phyloP scores from a whole-genome alignment of 441 rosid species.

The Mallotus repandus region DNA sequence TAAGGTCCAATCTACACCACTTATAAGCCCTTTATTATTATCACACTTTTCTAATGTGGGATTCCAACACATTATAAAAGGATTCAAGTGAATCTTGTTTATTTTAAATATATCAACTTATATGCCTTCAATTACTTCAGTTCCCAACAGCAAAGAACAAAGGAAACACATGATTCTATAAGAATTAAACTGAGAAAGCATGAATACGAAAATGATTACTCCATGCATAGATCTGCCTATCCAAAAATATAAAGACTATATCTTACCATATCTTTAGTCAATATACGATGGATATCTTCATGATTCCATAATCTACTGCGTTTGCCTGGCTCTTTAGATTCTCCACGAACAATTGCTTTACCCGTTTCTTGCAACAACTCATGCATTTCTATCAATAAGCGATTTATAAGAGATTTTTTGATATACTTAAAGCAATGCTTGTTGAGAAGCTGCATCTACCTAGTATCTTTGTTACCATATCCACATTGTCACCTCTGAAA shows the following conservation, averaged over 20 bases:
- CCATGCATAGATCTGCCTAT: too few relatives aligned
- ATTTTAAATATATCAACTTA: neutral
- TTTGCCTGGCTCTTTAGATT: slow-evolving; percentile 18
- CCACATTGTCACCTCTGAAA: neutral
- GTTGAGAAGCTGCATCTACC: slow-evolving; percentile 2
- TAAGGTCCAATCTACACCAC: too few relatives aligned
- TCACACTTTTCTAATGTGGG: too few relatives aligned
- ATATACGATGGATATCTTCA: slow-evolving; percentile 6
- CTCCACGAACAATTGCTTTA: slow-evolving; percentile 20
- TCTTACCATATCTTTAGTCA: slow-evolving; percentile 13
- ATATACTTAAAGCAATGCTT: neutral
- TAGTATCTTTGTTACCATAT: neutral
- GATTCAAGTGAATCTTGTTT: neutral
- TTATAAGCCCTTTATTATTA: too few relatives aligned
- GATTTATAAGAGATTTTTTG: slow-evolving; percentile 2
- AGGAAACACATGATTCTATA: neutral
- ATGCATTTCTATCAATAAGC: neutral
- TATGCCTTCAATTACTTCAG: slow-evolving; percentile 15
- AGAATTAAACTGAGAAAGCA: too few relatives aligned
- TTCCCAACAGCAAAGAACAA: slow-evolving; percentile 7
- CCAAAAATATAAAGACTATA: too few relatives aligned
- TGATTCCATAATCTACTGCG: slow-evolving; percentile 26
- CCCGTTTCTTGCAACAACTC: slow-evolving; percentile 19
- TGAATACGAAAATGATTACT: too few relatives aligned
- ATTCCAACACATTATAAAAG: too few relatives aligned